Base-by-base conservation (phyloP, 495 filamentous ascomycete species). In the Aspergillus bertholletiae region DNA sequence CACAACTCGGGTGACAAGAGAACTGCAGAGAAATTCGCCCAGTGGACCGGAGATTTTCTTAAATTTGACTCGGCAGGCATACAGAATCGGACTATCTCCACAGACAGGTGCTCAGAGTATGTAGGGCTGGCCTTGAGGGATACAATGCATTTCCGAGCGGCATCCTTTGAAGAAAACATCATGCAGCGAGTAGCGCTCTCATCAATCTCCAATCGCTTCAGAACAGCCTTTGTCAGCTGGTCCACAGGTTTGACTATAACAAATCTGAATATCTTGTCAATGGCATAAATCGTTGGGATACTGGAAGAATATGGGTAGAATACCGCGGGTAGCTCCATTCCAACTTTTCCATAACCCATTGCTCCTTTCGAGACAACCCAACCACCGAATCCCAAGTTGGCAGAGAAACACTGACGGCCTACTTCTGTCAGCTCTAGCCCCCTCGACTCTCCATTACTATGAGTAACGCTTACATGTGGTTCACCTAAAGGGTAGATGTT, bases 251-350 rank as follows among this genome's bases (percentile, higher is more conserved):
- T 20, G 37, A 20, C 20, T 40, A 40, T 18, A 21, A 20, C 18
- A 9, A 40, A 40, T 20, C 37, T 40, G 1, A 20, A n/a, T 18
- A 21, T 3, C 18, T 20, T 7, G n/a, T 40, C 5, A 40, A 9
- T 20, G 5, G n/a, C n/a, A n/a, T n/a, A n/a, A n/a, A n/a, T n/a
- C n/a, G n/a, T n/a, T n/a, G n/a, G n/a, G n/a, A n/a, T n/a, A n/a
- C n/a, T n/a, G n/a, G n/a, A n/a, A n/a, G n/a, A n/a, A 40, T 6
- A 18, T n/a, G 30, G 22, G 17, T 2, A 6, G 7, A 18, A 2
- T 21, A 50, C 47, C 47, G 27, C n/a, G 47, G 47, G 24, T 50
- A 50, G 15, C 22, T 39, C 27, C 27, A 35, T 39, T 50, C 47
- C 3, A 50, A 9, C 2, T 20, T 5, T 1, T 50, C 30, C 20